Evolutionary conservation across 768 basidiomycete genomes (phyloP), one percentile per base, ranked within the genome.

Genomic region (Lepiota subincarnata): DNA sequence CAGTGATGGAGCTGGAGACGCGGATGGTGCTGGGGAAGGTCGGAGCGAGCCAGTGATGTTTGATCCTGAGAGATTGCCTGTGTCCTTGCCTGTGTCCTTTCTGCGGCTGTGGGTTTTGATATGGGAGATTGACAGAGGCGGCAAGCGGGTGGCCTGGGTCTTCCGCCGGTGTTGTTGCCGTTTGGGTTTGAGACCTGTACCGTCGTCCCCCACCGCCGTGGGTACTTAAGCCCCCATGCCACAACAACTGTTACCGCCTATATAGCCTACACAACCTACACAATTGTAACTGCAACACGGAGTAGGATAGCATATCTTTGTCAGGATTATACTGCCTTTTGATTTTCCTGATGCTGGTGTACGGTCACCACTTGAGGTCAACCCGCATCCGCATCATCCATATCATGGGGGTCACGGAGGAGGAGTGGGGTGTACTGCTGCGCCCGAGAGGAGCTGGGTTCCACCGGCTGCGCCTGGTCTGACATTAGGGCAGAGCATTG

Each of bases 401-500:
- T n/a, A n/a, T n/a, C n/a, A n/a, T n/a, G n/a, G n/a, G n/a, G n/a
- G 4, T 31, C 31, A 31, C 10, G 31, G 31, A 8, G 10, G 10
- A 11, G 31, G 31, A n/a, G 1, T 3, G 31, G 31, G n/a, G n/a
- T n/a, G n/a, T n/a, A n/a, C n/a, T n/a, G n/a, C n/a, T n/a, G n/a
- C n/a, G n/a, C n/a, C n/a, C n/a, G n/a, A n/a, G n/a, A n/a, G n/a
- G n/a, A n/a, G n/a, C n/a, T n/a, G n/a, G n/a, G n/a, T n/a, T n/a
- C n/a, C n/a, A n/a, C 31, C 6, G 3, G 7, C 31, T 16, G 41
- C 12, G 0, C 87, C 87, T 2, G 88, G 88, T 0, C 76, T 75
- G 31, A 87, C 87, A 5, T 68, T 90, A 38, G 84, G 89, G 22
- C 81, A 90, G 64, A 79, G 83, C 4, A 73, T 92, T 14, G 89